Evolutionary conservation across 2,329 filamentous ascomycete species (phyloP).

Genomic region (Tolypocladium pustulatum): DNA sequence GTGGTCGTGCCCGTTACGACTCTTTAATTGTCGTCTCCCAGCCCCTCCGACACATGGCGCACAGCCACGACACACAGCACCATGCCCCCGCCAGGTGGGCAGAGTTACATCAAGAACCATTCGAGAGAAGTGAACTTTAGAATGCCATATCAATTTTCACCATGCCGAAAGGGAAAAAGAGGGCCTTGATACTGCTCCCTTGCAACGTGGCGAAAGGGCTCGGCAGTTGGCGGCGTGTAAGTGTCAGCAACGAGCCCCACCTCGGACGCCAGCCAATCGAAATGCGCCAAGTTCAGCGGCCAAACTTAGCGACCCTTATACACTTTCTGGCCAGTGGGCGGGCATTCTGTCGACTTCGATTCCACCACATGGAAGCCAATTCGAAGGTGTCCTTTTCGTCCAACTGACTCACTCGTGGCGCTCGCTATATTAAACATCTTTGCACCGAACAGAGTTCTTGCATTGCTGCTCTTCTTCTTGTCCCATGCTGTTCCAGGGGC

Average conservation of each 20-base stretch:
- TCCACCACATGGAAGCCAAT: not conserved
- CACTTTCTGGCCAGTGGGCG: not conserved
- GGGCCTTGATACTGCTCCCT: not conserved
- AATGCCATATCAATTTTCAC: too few species aligned
- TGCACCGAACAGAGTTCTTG: not conserved
- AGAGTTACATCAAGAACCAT: too few species aligned
- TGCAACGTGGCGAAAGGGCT: not conserved
- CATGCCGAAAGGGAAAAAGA: not conserved
- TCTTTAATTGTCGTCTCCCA: not conserved
- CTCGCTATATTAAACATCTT: not conserved
- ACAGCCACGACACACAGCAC: not conserved
- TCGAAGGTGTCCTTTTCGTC: not conserved
- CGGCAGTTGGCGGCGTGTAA: not conserved
- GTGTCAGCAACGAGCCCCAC: constrained; percentile 1
- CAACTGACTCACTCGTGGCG: not conserved
- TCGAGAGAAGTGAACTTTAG: not conserved
- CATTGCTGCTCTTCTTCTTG: not conserved
- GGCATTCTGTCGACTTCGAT: not conserved
- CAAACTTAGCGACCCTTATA: too few species aligned
- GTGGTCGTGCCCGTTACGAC: not conserved
- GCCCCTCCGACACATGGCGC: not conserved
- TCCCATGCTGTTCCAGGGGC: not conserved
- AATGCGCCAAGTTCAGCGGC: constrained; percentile 3
- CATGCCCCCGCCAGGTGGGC: not conserved
- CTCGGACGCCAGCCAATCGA: constrained; percentile 1